Base-by-base conservation (phyloP, 495 filamentous ascomycete species). In the Extremus antarcticus region DNA sequence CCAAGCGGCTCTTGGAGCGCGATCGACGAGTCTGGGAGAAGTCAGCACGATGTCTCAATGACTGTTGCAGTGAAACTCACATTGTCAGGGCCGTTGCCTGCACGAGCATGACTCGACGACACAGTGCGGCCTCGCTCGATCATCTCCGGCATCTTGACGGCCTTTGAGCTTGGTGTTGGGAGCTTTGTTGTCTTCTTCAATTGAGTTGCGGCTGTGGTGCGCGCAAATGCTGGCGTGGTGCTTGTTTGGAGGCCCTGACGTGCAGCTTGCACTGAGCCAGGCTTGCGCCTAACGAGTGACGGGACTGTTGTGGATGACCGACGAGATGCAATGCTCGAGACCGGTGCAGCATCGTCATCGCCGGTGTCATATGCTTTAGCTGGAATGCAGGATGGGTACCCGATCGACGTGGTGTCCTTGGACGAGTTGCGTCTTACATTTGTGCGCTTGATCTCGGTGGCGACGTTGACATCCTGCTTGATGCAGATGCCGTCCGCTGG, bases 1-100 rank as follows among this genome's bases (percentile, higher is more conserved):
- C 50, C 22, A 35, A 23, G n/a, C 55, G 55, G 22, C 55, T 58
- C 40, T 43, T 62, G 9, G 59, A 62, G 20, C 51, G 59, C 16
- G 59, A 25, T 23, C 59, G 53, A 19, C 20, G 49, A 3, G 47
- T 29, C 52, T 60, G 51, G 3, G 10, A 17, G 8, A 32, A 10
- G 19, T 40, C 47, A 17, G 47, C 40, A 16, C 7, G 2, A 11
- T 39, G 25, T 25, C 7, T 48, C 21, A 25, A 20, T 17, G 46
- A 20, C 21, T 23, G 20, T 48, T 4, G 7, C 50, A 45, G 41
- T 21, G 41, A 45, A 17, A 45, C 41, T 3, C 17, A 45, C 41
- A 7, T 45, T 45, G 41, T 9, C n/a, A n/a, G n/a, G n/a, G n/a
- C n/a, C n/a, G n/a, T n/a, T 45, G 19, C n/a, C 17, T n/a, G 41